phyloP scores from a whole-genome alignment of 2,329 filamentous ascomycete genomes.

The Apiospora hydei region DNA sequence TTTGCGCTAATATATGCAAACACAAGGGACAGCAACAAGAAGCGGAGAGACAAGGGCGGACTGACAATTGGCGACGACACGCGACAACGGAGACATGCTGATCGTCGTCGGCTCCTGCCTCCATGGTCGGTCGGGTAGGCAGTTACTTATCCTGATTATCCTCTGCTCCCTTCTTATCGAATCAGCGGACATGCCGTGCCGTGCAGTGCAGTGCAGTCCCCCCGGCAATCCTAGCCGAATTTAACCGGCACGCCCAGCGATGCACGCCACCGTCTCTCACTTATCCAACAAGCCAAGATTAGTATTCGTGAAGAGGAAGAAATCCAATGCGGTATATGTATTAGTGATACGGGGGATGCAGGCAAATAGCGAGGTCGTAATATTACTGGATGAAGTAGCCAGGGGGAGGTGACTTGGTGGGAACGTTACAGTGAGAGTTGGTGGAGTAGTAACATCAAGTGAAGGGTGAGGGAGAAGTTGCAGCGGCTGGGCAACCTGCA shows the following conservation, averaged over 20 bases:
- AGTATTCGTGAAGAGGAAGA: neutral
- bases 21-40: neutral
- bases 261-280: neutral
- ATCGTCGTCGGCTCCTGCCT: neutral
- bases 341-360: neutral
- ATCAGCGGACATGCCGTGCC: neutral
- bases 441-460: neutral
- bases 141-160: conserved; percentile 4
- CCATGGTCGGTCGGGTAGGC: neutral
- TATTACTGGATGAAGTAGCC: neutral
- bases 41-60: neutral
- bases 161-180: conserved; percentile 2
- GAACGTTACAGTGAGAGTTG: neutral
- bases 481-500: neutral
- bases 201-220: neutral
- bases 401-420: neutral
- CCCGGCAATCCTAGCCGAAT: neutral
- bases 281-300: neutral
- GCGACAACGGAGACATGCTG: neutral
- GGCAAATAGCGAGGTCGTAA: neutral
- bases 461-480: neutral
- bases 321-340: neutral
- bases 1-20: neutral
- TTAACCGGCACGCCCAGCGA: neutral
- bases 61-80: neutral